These are phyloP conservation scores for Carex pumila DNA, from an alignment of 176 grass and related monocot species.

Conservation along the genomic window DNA sequence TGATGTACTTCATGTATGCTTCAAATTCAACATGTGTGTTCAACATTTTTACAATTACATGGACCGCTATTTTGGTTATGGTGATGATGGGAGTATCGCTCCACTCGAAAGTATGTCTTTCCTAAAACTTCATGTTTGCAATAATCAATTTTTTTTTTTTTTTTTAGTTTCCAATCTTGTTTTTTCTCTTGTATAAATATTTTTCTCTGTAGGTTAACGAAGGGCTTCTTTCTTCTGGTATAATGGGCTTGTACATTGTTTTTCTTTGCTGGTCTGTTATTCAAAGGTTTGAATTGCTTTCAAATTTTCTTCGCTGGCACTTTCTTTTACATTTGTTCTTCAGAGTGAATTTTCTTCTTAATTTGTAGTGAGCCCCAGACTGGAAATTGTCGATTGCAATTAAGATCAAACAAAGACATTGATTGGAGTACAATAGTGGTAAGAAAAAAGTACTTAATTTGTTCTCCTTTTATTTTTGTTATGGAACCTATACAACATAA, in stretches of 20 bases:
- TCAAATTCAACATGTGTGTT: conserved; percentile 49
- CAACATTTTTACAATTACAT: conserved; percentile 85
- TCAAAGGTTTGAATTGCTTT: conserved; percentile 45
- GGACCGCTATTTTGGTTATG: conserved; percentile 60
- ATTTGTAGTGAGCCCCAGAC: conserved; percentile 55
- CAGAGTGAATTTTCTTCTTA: not conserved
- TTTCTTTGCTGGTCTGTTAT: conserved; percentile 96
- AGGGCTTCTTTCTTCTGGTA: conserved; percentile 85
- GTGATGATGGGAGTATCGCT: conserved; percentile 78
- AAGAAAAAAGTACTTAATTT: conserved; percentile 12
- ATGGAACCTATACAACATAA: not conserved
- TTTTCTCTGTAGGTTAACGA: conserved; percentile 46
- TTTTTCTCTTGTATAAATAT: not conserved
- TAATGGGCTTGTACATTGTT: conserved; percentile 74
- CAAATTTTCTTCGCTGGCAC: too few relatives aligned
- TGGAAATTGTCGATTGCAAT: conserved; percentile 44
- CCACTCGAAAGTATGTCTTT: conserved; percentile 64
- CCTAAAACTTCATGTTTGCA: too few relatives aligned
- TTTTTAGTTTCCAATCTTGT: conserved; percentile 1
- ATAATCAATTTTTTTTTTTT: not conserved
- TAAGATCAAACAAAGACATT: conserved; percentile 38
- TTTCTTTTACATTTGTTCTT: not conserved
- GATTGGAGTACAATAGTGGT: conserved; percentile 63
- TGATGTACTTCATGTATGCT: conserved; percentile 56
- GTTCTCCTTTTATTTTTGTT: not conserved